These are phyloP conservation scores for Solanum verrucosum DNA, from an alignment of 257 asterid genomes.

Conservation along the genomic window DNA sequence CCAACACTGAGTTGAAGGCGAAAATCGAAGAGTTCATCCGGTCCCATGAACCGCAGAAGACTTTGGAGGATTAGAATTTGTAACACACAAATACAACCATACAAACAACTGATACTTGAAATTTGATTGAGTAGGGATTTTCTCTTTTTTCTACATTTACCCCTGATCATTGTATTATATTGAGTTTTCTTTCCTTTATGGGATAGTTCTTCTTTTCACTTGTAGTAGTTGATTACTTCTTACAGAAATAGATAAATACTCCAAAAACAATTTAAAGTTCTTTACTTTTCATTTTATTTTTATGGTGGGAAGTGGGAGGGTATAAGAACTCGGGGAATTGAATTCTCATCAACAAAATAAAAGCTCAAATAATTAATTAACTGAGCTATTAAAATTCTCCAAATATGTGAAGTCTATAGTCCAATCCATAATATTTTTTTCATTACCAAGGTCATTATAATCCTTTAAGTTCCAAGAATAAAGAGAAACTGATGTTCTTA, in stretches of 20 bases:
- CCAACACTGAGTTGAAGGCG: conserved; percentile 71
- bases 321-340: no score
- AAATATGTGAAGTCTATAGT: no score
- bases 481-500: no score
- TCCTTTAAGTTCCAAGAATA: no score
- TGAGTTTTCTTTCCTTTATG: not conserved
- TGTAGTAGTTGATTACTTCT: not conserved
- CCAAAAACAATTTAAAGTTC: not conserved
- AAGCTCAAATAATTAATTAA: no score
- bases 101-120: conserved; percentile 53
- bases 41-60: conserved; percentile 40
- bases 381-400: no score
- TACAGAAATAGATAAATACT: not conserved
- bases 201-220: not conserved
- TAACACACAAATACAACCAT: conserved; percentile 44
- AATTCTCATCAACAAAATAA: no score
- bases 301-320: not conserved
- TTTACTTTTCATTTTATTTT: not conserved
- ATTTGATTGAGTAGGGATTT: conserved; percentile 47
- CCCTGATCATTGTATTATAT: conserved; percentile 34
- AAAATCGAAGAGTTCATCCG: conserved; percentile 59
- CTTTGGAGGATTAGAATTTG: conserved; percentile 24
- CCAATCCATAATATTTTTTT: no score
- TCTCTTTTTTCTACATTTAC: not conserved
- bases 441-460: no score